These are phyloP conservation scores for Ogataea pini DNA, from an alignment of 805 yeast species.

Conservation along the genomic window DNA sequence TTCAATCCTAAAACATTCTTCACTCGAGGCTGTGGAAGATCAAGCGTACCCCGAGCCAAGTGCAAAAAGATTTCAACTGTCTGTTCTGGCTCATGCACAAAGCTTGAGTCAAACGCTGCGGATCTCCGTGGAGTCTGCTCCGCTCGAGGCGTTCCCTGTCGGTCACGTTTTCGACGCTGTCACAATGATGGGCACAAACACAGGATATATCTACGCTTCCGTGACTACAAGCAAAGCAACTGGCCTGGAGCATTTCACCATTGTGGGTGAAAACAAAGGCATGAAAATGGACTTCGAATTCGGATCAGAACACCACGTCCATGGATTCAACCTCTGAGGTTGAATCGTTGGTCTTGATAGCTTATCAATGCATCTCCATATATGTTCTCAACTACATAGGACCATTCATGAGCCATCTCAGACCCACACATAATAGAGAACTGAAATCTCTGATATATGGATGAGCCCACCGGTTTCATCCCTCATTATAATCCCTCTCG, in stretches of 20 bases:
- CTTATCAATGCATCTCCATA: too few species aligned
- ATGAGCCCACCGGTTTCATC: too few species aligned
- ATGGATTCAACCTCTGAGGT: too few species aligned
- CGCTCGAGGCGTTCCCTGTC: constrained; percentile 67
- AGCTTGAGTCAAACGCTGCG: constrained; percentile 27
- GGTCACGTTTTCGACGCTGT: constrained; percentile 71
- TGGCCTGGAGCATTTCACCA: constrained; percentile 82
- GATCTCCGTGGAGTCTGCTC: constrained; percentile 35
- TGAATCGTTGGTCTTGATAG: too few species aligned
- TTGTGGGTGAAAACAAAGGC: constrained; percentile 50
- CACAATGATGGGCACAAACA: constrained; percentile 59
- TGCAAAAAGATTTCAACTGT: constrained; percentile 61
- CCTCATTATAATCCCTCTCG: too few species aligned
- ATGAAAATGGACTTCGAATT: constrained; percentile 51
- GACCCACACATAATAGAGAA: too few species aligned
- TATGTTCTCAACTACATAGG: too few species aligned
- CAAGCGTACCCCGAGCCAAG: constrained; percentile 47
- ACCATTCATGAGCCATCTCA: too few species aligned
- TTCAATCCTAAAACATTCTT: too few species aligned
- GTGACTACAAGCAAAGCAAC: constrained; percentile 51
- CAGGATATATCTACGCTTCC: constrained; percentile 55
- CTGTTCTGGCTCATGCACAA: constrained; percentile 58
- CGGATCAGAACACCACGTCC: constrained; percentile 72
- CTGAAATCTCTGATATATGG: too few species aligned
- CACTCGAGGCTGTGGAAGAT: too few species aligned